Percentiles rank a stretch among this genome's conserved stretches.
These are phyloP conservation scores for Cryptosporidium sp. DNA, from an alignment of 169 alveolate species.

Conservation along the genomic window DNA sequence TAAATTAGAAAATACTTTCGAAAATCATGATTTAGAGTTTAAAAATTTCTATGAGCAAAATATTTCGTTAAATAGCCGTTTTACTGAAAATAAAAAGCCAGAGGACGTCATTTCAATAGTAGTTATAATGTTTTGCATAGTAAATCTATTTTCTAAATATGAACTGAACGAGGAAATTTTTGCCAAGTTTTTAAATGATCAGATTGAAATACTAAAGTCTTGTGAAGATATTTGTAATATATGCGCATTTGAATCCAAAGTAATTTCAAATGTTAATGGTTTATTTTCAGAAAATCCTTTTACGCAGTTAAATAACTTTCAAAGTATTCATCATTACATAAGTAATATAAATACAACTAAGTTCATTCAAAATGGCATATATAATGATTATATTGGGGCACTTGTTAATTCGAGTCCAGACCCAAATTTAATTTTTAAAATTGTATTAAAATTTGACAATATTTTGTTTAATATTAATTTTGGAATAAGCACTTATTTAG, in stretches of 20 bases:
- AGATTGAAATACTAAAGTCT: slow-evolving; percentile 1
- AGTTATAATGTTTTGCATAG: slow-evolving; percentile 15
- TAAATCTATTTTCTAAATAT: slow-evolving; percentile 43
- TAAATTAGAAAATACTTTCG: slow-evolving; percentile 24
- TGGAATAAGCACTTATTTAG: slow-evolving; percentile 6
- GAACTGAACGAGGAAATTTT: background rate
- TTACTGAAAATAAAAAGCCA: background rate
- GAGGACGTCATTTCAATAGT: slow-evolving; percentile 8
- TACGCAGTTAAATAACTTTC: background rate
- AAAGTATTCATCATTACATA: background rate
- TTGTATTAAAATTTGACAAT: slow-evolving; percentile 7
- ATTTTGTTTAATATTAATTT: slow-evolving; percentile 2
- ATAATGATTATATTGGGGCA: slow-evolving; percentile 24
- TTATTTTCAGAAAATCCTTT: background rate
- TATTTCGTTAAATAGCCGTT: background rate
- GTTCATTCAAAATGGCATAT: background rate
- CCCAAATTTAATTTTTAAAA: background rate
- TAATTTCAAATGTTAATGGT: background rate
- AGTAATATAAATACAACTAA: background rate
- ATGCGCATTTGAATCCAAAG: background rate
- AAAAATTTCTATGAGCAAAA: background rate
- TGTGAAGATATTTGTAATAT: slow-evolving; percentile 39
- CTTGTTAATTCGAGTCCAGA: slow-evolving; percentile 7
- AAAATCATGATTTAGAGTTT: background rate
- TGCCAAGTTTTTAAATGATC: background rate